Conservation (phyloP, 176 grass and related monocot genomes). For the sorghum (Sorghum bicolor) region DNA sequence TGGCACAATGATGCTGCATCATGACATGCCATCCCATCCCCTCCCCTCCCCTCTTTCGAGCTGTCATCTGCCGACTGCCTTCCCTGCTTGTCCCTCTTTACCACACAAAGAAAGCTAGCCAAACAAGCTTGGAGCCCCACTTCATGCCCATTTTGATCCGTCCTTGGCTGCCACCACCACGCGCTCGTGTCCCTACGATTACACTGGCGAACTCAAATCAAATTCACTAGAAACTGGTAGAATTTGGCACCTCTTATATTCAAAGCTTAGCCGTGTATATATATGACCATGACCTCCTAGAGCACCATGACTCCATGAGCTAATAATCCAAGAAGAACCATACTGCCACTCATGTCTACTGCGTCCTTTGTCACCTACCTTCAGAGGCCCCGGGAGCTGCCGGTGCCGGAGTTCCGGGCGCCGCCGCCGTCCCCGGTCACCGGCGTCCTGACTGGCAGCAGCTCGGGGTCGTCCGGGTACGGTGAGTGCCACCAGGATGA, state of each 20-base stretch:
- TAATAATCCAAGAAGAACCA: background rate
- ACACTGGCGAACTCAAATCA: background rate
- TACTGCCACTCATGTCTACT: conserved; percentile 15
- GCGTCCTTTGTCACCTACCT: conserved; percentile 27
- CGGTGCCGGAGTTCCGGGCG: conserved; percentile 53
- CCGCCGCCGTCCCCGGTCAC: conserved; percentile 74
- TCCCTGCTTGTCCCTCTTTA: conserved; percentile 7
- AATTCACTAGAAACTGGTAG: background rate
- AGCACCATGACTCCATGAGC: background rate
- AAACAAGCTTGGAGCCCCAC: conserved; percentile 17
- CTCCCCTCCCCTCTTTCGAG: conserved; percentile 33
- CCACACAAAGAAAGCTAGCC: background rate
- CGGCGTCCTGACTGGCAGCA: conserved; percentile 21
- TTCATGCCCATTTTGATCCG: background rate
- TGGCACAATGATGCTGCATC: conserved; percentile 51
- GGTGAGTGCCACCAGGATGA: conserved; percentile 37
- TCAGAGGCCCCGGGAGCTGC: conserved; percentile 32
- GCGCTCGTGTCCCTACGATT: background rate
- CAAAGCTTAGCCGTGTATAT: background rate
- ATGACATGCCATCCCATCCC: conserved; percentile 8
- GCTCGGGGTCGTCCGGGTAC: conserved; percentile 27
- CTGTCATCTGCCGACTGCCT: conserved; percentile 29
- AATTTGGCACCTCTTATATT: background rate
- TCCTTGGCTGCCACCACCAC: background rate
- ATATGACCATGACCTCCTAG: background rate